These are phyloP conservation scores for Candida buenavistaensis DNA, from an alignment of 1,139 yeast genomes.

Conservation along the genomic window DNA sequence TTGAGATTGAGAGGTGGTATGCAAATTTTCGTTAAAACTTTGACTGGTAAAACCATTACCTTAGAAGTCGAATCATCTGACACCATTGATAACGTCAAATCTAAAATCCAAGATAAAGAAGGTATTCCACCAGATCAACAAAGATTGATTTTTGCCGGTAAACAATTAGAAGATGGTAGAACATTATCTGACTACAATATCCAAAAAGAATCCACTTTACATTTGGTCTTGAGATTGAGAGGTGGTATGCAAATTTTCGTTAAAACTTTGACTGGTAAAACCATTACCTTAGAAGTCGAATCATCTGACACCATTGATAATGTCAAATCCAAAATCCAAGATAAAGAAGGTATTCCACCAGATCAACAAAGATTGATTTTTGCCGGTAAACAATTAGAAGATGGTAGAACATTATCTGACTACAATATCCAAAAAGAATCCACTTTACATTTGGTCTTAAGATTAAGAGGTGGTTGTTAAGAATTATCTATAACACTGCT, in stretches of 20 bases:
- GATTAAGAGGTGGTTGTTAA: constrained; percentile 72
- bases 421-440: constrained; percentile 76
- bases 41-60: constrained; percentile 86
- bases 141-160: constrained; percentile 59
- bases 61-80: constrained; percentile 72
- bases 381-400: constrained; percentile 63
- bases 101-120: constrained; percentile 55
- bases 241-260: constrained; percentile 69
- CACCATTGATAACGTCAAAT: constrained; percentile 65
- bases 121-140: constrained; percentile 57
- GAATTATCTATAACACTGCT: constrained; percentile 37
- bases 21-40: constrained; percentile 98
- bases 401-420: constrained; percentile 66
- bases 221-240: constrained; percentile 57
- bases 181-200: constrained; percentile 65
- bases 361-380: constrained; percentile 56
- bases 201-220: constrained; percentile 63
- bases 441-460: constrained; percentile 57
- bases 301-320: constrained; percentile 76
- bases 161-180: constrained; percentile 63
- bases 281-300: constrained; percentile 68
- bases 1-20: constrained; percentile 88
- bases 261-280: constrained; percentile 66
- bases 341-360: constrained; percentile 52
- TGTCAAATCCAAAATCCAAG: constrained; percentile 53